Evolutionary conservation across 495 filamentous ascomycete species (phyloP), one percentile per base, ranked within the genome.

Genomic region (Staphylotrichum longicolle): DNA sequence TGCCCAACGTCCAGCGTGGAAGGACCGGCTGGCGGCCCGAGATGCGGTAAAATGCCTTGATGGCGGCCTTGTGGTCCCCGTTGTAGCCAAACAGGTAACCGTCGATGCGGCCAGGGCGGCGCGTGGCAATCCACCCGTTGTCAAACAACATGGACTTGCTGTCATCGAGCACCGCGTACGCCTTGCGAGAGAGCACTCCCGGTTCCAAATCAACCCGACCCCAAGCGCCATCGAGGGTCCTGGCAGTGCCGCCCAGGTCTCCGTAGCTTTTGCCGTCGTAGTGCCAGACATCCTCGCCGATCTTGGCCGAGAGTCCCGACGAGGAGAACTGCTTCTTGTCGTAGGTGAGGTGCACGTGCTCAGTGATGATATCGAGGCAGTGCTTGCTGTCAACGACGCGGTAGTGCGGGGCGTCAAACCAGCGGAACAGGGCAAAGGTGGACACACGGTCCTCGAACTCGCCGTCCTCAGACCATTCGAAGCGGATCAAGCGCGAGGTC

Each of bases 61-160:
- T 77, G 33, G 83, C 83, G 6, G 71, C 77, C 53, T 73, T 73
- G 68, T 83, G 82, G 49, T 84, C 80, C 55, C 74, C 75, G 15
- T 82, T 77, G 69, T 84, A 85, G 6, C 74, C 70, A 63, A 86
- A 86, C 1, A 86, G 63, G 65, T 86, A 86, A 3, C 79, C 82
- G 62, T 86, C 84, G 47, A 75, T 71, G 32, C 83, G 75, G 15
- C 74, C 71, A 0, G 80, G 79, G 0, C 68, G 50, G 30, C 64
- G 69, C 34, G 78, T 68, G 2, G 74, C 73, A 33, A 83, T 78
- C 67, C 77, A 85, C 0, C 81, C 80, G 15, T 80, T 58, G 61
- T 80, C 79, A 55, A 86, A 85, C 0, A 86, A 62, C 83, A 86
- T 85, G 3, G 80, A 79, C n/a, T 72, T 68, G 42, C 73, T 78